A percentile compares a stretch with the other conserved stretches of the same genome.
Evolutionary conservation across 305 asterid genomes (phyloP).

Genomic region (Vinca major): DNA sequence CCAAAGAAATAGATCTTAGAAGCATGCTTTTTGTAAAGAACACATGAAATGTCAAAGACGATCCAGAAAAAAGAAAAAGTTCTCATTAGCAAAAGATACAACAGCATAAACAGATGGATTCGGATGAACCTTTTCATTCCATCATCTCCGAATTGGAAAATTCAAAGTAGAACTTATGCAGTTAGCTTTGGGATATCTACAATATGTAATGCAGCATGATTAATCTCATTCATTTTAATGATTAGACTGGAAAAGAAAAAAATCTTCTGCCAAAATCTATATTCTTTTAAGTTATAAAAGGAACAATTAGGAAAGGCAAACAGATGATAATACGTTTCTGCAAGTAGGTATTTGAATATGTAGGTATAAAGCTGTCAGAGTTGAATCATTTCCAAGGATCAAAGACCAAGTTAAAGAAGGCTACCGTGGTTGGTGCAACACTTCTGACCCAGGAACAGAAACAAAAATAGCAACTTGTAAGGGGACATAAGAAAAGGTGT

Average conservation of each 20-base stretch:
- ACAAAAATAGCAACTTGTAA: not conserved
- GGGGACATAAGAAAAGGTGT: not conserved
- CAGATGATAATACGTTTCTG: no score
- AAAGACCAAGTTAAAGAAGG: no score
- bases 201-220: no score
- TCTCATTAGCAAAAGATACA: not conserved
- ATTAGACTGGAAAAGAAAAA: no score
- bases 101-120: not conserved
- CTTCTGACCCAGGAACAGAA: not conserved
- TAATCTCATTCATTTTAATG: no score
- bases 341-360: no score
- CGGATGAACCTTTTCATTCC: not conserved
- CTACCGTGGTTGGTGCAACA: no score
- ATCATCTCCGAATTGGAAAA: not conserved
- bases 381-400: no score
- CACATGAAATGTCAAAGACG: not conserved
- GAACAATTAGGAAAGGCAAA: no score
- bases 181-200: not conserved
- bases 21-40: conserved; percentile 6
- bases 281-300: no score
- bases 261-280: no score
- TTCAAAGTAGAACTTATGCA: not conserved
- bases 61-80: not conserved
- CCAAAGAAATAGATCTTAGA: conserved; percentile 8
- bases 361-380: no score